Evolutionary conservation across 179 eudicot genomes (phyloP).

Genomic region (Spinacia oleracea): DNA sequence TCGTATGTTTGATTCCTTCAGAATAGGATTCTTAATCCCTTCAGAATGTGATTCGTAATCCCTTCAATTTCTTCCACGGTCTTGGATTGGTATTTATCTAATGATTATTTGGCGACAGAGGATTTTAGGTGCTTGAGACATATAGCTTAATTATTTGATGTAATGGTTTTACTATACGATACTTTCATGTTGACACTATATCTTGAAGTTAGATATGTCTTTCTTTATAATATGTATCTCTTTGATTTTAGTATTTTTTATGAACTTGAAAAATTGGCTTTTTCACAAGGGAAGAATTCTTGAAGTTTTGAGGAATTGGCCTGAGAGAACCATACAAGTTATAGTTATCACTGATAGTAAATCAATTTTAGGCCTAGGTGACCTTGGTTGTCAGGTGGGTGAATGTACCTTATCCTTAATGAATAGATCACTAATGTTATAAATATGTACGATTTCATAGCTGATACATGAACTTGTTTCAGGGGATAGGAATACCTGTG

Average conservation of each 20-base stretch:
- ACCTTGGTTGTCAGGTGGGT: slow-evolving; percentile 91
- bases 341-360: slow-evolving; percentile 97
- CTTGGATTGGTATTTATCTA: no score
- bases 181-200: no score
- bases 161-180: no score
- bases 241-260: background rate
- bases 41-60: no score
- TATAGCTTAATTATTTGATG: no score
- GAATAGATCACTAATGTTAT: background rate
- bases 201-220: no score
- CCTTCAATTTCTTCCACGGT: no score
- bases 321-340: slow-evolving; percentile 83
- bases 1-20: no score
- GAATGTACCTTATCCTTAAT: background rate
- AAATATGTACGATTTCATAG: slow-evolving; percentile 1
- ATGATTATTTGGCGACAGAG: no score
- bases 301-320: slow-evolving; percentile 91
- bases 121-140: no score
- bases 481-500: slow-evolving; percentile 98
- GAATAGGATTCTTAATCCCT: no score
- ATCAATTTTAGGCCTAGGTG: slow-evolving; percentile 91
- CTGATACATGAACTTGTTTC: slow-evolving; percentile 6
- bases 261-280: slow-evolving; percentile 7
- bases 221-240: no score
- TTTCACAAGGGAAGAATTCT: slow-evolving; percentile 81